Evolutionary conservation across 2,329 filamentous ascomycete species (phyloP).

Genomic region (Trichoderma oligosporum): DNA sequence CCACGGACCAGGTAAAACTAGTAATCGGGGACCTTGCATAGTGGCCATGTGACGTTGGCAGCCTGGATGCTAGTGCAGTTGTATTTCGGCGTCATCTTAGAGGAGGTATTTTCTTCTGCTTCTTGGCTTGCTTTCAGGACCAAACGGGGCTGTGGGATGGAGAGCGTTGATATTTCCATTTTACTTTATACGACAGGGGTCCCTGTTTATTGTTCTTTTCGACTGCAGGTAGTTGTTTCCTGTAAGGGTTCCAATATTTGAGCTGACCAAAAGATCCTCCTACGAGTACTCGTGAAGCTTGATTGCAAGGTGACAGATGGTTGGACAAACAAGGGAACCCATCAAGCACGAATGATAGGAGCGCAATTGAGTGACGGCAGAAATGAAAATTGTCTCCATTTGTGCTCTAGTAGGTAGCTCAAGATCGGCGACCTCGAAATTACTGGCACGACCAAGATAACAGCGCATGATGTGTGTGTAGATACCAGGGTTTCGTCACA

Average conservation of each 20-base stretch:
- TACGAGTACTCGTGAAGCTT: too few species aligned
- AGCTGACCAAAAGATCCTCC: too few species aligned
- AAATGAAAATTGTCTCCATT: not conserved
- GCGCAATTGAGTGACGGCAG: slow-evolving; percentile 2
- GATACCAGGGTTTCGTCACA: slow-evolving; percentile 1
- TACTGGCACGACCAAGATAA: not conserved
- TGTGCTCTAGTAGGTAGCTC: not conserved
- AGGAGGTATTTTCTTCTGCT: not conserved
- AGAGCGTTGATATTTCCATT: too few species aligned
- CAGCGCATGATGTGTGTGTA: slow-evolving; percentile 9
- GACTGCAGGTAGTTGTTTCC: too few species aligned
- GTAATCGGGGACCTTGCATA: slow-evolving; percentile 11
- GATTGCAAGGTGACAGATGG: too few species aligned
- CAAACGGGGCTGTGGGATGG: not conserved
- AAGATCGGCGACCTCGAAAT: not conserved
- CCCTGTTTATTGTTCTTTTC: too few species aligned
- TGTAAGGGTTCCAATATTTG: too few species aligned
- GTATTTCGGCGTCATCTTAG: not conserved
- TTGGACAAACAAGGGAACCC: too few species aligned
- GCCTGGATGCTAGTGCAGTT: slow-evolving; percentile 1
- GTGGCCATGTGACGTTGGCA: slow-evolving; percentile 13
- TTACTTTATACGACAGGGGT: too few species aligned
- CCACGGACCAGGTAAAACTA: not conserved
- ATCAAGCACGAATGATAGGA: not conserved
- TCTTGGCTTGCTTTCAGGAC: not conserved